Conservation (phyloP, 192 early-diverging fungal genomes). For the Coemansia guatemalensis region DNA sequence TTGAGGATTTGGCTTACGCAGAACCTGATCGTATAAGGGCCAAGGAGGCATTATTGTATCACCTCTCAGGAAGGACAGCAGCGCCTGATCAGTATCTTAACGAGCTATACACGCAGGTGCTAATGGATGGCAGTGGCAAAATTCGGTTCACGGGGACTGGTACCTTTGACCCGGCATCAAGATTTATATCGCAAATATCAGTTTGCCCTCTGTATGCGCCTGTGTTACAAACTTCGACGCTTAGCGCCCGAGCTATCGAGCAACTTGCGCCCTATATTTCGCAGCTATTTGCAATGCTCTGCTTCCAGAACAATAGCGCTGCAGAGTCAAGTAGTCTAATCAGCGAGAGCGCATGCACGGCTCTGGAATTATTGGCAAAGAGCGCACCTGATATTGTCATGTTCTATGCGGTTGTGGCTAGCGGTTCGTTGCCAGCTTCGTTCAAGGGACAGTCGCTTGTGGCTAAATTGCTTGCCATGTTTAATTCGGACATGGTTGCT, state of each 20-base stretch:
- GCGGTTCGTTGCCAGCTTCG: slow-evolving; percentile 16
- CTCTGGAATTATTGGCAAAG: slow-evolving; percentile 15
- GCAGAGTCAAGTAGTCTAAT: neutral
- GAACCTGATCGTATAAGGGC: slow-evolving; percentile 19
- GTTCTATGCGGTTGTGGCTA: slow-evolving; percentile 34
- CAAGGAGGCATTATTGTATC: slow-evolving; percentile 32
- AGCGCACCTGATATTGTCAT: slow-evolving; percentile 26
- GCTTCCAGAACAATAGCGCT: neutral
- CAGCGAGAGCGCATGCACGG: slow-evolving; percentile 10
- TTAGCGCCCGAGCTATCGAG: slow-evolving; percentile 17
- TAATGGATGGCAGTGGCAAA: slow-evolving; percentile 17
- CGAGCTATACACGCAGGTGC: slow-evolving; percentile 19
- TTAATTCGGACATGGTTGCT: slow-evolving; percentile 15
- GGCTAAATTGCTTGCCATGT: slow-evolving; percentile 8
- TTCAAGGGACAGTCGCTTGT: slow-evolving; percentile 4
- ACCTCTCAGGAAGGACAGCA: neutral
- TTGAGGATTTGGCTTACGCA: neutral
- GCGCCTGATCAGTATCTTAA: neutral
- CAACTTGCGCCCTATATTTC: slow-evolving; percentile 38
- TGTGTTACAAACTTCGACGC: neutral
- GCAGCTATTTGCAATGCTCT: slow-evolving; percentile 40
- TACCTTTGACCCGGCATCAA: slow-evolving; percentile 32
- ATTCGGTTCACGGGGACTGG: slow-evolving; percentile 28
- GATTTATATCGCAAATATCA: slow-evolving; percentile 27
- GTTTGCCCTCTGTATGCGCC: slow-evolving; percentile 8